Conservation (phyloP, 345 rosid genomes). For the Eucalyptus globulus region DNA sequence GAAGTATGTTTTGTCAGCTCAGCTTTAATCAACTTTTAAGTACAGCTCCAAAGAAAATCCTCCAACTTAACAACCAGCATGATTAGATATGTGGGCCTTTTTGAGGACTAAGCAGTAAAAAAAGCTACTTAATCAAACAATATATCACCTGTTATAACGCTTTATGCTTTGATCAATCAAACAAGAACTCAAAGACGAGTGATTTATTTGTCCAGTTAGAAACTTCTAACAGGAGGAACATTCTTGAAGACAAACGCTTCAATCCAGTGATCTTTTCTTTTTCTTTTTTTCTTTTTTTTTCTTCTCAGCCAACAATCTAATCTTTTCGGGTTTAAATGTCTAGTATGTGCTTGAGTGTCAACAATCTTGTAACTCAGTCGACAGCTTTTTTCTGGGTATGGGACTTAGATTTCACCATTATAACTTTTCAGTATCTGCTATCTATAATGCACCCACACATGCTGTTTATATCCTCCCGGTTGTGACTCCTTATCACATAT, state of each 20-base stretch:
- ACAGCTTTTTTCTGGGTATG: not conserved
- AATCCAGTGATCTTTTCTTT: not conserved
- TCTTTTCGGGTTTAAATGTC: not conserved
- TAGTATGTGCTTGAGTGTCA: not conserved
- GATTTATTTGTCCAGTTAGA: not conserved
- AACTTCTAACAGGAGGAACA: not conserved
- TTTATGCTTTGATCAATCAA: not conserved
- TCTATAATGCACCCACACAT: not conserved
- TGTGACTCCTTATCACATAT: not conserved
- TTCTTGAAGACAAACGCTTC: not conserved
- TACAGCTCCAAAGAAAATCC: not conserved
- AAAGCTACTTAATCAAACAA: not conserved
- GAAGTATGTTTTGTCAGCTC: not conserved
- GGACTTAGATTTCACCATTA: not conserved
- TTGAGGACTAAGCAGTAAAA: not conserved
- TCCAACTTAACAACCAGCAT: not conserved
- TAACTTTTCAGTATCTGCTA: not conserved
- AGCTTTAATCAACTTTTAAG: not conserved
- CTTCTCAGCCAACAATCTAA: not conserved
- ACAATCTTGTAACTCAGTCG: not conserved
- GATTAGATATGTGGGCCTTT: slow-evolving; percentile 1
- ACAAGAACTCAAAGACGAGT: not conserved
- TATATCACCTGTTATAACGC: not conserved
- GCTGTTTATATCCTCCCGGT: not conserved
- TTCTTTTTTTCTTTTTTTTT: not conserved